Evolutionary conservation across 495 filamentous ascomycete species (phyloP).

Genomic region (Tuber borchii): DNA sequence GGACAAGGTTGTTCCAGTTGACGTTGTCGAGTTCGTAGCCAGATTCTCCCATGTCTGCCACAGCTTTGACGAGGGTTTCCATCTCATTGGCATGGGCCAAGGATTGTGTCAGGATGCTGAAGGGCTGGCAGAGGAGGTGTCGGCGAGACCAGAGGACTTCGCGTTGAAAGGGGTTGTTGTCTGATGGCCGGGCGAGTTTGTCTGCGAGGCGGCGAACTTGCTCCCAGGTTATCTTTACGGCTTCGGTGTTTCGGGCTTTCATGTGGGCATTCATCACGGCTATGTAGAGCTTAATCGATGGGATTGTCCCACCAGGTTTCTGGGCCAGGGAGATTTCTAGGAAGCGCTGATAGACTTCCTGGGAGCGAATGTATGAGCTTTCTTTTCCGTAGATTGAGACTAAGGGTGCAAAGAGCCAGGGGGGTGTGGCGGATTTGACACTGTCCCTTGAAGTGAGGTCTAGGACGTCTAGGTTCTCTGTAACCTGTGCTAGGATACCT

Average conservation of each 20-base stretch:
- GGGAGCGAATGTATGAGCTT: slow-evolving; percentile 15
- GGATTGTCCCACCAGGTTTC: slow-evolving; percentile 25
- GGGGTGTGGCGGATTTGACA: slow-evolving; percentile 37
- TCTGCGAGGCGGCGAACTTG: slow-evolving; percentile 13
- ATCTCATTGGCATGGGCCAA: slow-evolving; percentile 21
- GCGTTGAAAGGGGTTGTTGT: neutral
- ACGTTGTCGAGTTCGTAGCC: slow-evolving; percentile 41
- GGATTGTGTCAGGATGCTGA: slow-evolving; percentile 35
- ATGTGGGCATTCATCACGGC: slow-evolving; percentile 39
- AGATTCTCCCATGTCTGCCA: slow-evolving; percentile 18
- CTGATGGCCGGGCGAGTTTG: slow-evolving; percentile 15
- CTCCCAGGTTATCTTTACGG: slow-evolving; percentile 29
- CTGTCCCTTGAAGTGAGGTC: slow-evolving; percentile 35
- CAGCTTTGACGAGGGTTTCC: slow-evolving; percentile 12
- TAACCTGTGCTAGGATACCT: slow-evolving; percentile 36
- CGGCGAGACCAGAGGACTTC: slow-evolving; percentile 20
- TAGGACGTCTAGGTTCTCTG: slow-evolving; percentile 28
- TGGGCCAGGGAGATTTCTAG: slow-evolving; percentile 18
- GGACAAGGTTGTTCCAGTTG: slow-evolving; percentile 40
- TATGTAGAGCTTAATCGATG: slow-evolving; percentile 37
- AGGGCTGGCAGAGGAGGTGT: slow-evolving; percentile 22
- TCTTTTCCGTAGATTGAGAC: slow-evolving; percentile 38
- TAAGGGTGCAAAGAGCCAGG: slow-evolving; percentile 42
- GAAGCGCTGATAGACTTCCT: slow-evolving; percentile 28
- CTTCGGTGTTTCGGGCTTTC: slow-evolving; percentile 23